Percentiles rank a stretch among this genome's conserved stretches.
phyloP scores from a whole-genome alignment of 306 rosid genomes.

The Cyclanthera cordifolia region DNA sequence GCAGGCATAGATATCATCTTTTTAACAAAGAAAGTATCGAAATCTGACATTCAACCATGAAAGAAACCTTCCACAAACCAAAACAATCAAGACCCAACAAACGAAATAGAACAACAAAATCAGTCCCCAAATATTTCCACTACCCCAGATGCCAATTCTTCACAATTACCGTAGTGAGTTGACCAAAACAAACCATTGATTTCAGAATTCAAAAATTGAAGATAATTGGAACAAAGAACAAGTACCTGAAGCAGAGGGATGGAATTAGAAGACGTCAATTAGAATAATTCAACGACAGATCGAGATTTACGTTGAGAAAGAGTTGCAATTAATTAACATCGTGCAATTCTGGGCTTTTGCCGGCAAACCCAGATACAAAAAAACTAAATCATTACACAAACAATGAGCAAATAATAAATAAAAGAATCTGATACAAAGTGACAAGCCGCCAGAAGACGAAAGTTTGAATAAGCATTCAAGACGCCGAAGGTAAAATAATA shows the following conservation, averaged over 20 bases:
- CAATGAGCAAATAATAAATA: conserved; percentile 4
- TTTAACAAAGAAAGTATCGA: neutral
- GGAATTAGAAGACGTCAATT: neutral
- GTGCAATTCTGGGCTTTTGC: conserved; percentile 8
- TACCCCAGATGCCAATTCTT: neutral
- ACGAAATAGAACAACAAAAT: neutral
- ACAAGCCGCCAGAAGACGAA: conserved; percentile 8
- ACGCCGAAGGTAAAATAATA: neutral
- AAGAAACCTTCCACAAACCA: neutral
- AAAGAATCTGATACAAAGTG: neutral
- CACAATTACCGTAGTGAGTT: neutral
- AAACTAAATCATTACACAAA: neutral
- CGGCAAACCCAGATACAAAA: conserved; percentile 5
- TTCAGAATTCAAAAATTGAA: neutral
- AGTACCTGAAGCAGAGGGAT: conserved; percentile 1
- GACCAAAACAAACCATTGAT: neutral
- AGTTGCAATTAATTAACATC: neutral
- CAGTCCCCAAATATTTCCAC: neutral
- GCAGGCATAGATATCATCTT: neutral
- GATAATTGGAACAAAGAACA: neutral
- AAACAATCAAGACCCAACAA: neutral
- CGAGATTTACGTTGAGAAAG: neutral
- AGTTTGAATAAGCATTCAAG: neutral
- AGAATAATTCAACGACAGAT: conserved; percentile 1
- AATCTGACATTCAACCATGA: neutral